Evolutionary conservation across 2,329 filamentous ascomycete species (phyloP), one percentile per base, ranked within the genome.

Genomic region (Didymella sp.): DNA sequence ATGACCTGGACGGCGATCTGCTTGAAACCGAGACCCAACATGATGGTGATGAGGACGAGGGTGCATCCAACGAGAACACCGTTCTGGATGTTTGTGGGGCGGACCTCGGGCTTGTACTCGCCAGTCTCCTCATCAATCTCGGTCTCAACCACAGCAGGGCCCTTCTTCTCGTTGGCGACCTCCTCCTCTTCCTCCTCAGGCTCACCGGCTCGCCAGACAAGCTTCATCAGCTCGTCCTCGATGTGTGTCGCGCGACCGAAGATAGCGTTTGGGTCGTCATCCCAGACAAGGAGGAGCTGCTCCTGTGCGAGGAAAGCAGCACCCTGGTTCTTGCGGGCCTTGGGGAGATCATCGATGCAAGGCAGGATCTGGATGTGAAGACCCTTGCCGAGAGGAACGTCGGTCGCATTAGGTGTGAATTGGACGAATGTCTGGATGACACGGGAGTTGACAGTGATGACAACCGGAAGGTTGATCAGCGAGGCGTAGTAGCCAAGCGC

Each of bases 381-480:
- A 19, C 89, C 89, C 72, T 92, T 91, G 78, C 86, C 87, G 49
- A 93, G 77, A 0, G 90, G 90, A 11, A 93, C 89, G 66, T 92
- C 89, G 19, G 89, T 83, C 2, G 89, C 89, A 56, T 89, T 85
- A 2, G 89, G 88, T 2, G 87, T 87, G 85, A 85, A 91, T 54
- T 88, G 83, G 7, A 93, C 79, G 66, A 92, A 92, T 0, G 89
- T 89, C 78, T 89, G 90, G 76, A 93, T 90, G 57, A 92, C 87
- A 62, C 89, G 80, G 0, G 90, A 92, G 73, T 91, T 92, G 61
- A 92, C 86, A 0, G 89, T 93, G 87, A 93, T 91, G 47, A 89
- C 88, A 68, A 86, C 87, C 75, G 88, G 87, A 46, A 91, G 84
- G 68, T 92, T 92, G 63, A 92, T 82, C n/a, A 85, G 82, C 8